Evolutionary conservation across 2,329 filamentous ascomycete genomes (phyloP).

Genomic region (Salinomyces thailandicus): DNA sequence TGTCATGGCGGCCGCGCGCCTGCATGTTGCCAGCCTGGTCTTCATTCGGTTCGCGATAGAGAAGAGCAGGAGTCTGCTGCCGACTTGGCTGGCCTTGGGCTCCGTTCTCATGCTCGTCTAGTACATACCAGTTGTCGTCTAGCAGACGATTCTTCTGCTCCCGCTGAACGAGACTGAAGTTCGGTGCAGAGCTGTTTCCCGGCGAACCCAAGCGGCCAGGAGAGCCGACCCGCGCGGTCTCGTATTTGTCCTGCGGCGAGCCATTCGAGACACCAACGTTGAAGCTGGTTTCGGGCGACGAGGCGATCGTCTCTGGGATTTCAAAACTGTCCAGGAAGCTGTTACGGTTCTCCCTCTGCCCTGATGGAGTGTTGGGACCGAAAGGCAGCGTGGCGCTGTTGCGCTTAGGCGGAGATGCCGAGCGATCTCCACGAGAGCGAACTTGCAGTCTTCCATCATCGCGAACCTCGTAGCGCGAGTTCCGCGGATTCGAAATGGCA

Average conservation of each 20-base stretch:
- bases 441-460: conserved; percentile 8
- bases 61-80: conserved; percentile 3
- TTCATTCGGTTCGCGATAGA: no score
- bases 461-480: conserved; percentile 29
- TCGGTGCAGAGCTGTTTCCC: conserved; percentile 9
- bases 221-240: not conserved
- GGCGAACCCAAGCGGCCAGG: not conserved
- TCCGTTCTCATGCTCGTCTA: conserved; percentile 16
- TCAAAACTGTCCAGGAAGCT: not conserved
- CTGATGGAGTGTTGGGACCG: no score
- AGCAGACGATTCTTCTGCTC: conserved; percentile 29
- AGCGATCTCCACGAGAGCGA: conserved; percentile 4
- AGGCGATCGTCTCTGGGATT: not conserved
- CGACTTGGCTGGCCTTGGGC: conserved; percentile 18
- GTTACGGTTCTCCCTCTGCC: not conserved
- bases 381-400: not conserved
- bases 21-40: no score
- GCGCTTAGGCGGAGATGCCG: not conserved
- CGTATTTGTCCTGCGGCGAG: not conserved
- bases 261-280: no score
- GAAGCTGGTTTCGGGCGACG: not conserved
- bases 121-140: conserved; percentile 39
- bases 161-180: conserved; percentile 11
- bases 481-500: conserved; percentile 23
- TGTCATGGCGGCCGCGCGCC: conserved; percentile 15